Evolutionary conservation across 306 rosid species (phyloP).

Genomic region (Cucumis cinereus): DNA sequence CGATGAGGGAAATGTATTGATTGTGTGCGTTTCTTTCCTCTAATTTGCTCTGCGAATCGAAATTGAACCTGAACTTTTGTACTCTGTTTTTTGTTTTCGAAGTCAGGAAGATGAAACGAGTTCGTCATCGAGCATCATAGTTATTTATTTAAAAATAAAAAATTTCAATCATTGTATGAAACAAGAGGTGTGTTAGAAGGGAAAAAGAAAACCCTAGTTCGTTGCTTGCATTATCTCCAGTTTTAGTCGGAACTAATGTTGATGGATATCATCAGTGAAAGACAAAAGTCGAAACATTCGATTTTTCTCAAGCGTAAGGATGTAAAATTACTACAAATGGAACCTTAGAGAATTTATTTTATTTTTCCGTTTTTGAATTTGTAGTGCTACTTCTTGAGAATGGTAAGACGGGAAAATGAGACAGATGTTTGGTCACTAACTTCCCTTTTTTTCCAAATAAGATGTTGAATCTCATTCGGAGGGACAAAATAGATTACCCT

Average conservation of each 20-base stretch:
- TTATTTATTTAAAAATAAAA: background rate
- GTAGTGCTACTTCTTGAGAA: background rate
- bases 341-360: background rate
- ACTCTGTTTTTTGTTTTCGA: background rate
- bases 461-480: background rate
- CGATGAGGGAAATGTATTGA: background rate
- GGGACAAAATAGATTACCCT: background rate
- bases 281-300: background rate
- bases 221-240: background rate
- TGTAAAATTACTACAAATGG: background rate
- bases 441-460: background rate
- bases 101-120: background rate
- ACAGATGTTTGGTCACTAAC: background rate
- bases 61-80: background rate
- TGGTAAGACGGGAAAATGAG: background rate
- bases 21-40: background rate
- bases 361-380: background rate
- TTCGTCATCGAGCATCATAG: background rate
- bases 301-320: background rate
- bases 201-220: background rate
- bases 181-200: background rate
- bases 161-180: background rate
- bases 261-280: background rate
- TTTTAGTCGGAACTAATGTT: background rate
- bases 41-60: background rate